Conservation (phyloP, 2,329 filamentous ascomycete species). For the Chaetomiaceae sp. region DNA sequence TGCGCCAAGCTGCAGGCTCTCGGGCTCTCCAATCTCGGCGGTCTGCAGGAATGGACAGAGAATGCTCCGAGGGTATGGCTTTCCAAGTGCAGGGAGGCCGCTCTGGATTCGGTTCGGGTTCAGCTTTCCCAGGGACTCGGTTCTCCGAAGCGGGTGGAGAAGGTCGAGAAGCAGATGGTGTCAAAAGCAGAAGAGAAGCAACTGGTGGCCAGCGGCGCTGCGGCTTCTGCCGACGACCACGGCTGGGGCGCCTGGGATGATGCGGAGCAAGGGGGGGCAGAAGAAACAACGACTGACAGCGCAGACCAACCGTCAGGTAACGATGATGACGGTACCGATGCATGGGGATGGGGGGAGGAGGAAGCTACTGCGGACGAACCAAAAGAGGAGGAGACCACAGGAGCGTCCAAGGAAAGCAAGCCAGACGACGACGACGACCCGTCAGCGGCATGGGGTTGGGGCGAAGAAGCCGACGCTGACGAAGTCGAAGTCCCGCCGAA, state of each 20-base stretch:
- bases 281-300: conserved; percentile 19
- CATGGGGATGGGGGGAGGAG: conserved; percentile 31
- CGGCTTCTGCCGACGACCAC: conserved; percentile 40
- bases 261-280: conserved; percentile 45
- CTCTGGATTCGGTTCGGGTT: conserved; percentile 68
- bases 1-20: conserved; percentile 57
- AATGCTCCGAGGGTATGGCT: conserved; percentile 82
- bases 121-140: conserved; percentile 65
- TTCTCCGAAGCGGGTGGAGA: conserved; percentile 66
- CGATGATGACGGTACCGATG: conserved; percentile 35
- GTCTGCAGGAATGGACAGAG: conserved; percentile 73
- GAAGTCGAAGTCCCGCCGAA: conserved; percentile 29
- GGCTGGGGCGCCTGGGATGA: conserved; percentile 83
- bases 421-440: conserved; percentile 33
- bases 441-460: conserved; percentile 41
- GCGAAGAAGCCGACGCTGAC: conserved; percentile 54
- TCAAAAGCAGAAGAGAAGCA: conserved; percentile 62
- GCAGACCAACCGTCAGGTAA: conserved; percentile 26
- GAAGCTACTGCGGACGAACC: conserved; percentile 24
- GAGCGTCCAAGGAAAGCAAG: conserved; percentile 11
- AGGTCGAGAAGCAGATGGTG: conserved; percentile 77
- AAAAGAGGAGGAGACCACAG: conserved; percentile 12
- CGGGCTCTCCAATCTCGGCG: conserved; percentile 57
- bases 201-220: conserved; percentile 50
- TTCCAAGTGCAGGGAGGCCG: conserved; percentile 71